These are phyloP conservation scores for Phylloporus sp. DNA, from an alignment of 768 basidiomycete species.

Conservation along the genomic window DNA sequence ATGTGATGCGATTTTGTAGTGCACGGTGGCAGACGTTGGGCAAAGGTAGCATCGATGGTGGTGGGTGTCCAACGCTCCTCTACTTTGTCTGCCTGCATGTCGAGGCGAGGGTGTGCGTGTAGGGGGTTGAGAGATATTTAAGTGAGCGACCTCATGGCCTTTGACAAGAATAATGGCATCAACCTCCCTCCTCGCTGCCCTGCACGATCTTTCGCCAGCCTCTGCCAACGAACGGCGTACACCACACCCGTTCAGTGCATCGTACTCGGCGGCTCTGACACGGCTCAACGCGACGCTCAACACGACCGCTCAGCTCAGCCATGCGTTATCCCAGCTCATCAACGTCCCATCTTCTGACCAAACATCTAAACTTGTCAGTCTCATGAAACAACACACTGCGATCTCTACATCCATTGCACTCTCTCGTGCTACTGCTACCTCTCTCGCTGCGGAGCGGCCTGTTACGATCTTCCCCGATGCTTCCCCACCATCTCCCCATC, in stretches of 20 bases:
- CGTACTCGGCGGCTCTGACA: slow-evolving; percentile 17
- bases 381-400: slow-evolving; percentile 63
- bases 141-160: neutral
- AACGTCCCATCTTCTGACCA: slow-evolving; percentile 44
- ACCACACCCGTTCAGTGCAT: slow-evolving; percentile 27
- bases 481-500: slow-evolving; percentile 27
- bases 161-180: slow-evolving; percentile 10
- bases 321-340: slow-evolving; percentile 49
- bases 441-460: slow-evolving; percentile 19
- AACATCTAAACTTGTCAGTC: slow-evolving; percentile 65
- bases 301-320: slow-evolving; percentile 48
- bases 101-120: neutral
- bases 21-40: neutral
- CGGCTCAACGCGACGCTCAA: slow-evolving; percentile 51
- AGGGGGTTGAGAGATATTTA: neutral
- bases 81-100: neutral
- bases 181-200: slow-evolving; percentile 23
- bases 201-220: slow-evolving; percentile 24
- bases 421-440: slow-evolving; percentile 20
- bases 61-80: slow-evolving; percentile 17
- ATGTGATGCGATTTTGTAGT: neutral
- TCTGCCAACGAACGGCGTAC: slow-evolving; percentile 6
- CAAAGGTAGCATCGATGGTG: slow-evolving; percentile 6
- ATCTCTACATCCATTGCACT: slow-evolving; percentile 26
- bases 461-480: slow-evolving; percentile 27